Conservation (phyloP, 768 basidiomycete species). For the Russula sp. region DNA sequence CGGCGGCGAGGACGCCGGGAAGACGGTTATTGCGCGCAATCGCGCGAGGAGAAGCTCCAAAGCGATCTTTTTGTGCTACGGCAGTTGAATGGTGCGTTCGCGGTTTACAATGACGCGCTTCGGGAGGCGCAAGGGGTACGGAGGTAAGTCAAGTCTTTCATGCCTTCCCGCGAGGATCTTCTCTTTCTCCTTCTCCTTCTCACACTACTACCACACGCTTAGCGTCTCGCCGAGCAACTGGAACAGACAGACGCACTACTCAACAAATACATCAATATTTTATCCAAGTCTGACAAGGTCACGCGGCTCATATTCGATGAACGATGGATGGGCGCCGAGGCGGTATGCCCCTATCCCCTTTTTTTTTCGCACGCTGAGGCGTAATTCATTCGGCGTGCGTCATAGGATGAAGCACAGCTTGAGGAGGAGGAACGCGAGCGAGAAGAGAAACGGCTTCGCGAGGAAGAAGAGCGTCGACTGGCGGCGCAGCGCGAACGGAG, state of each 20-base stretch:
- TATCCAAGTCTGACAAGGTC: slow-evolving; percentile 67
- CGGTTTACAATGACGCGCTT: slow-evolving; percentile 65
- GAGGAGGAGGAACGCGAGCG: slow-evolving; percentile 44
- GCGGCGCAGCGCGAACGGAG: slow-evolving; percentile 45
- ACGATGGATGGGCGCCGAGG: slow-evolving; percentile 70
- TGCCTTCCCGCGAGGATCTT: neutral
- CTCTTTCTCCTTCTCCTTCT: neutral
- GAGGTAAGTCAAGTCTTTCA: slow-evolving; percentile 47
- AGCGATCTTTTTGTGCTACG: slow-evolving; percentile 69
- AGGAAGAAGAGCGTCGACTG: slow-evolving; percentile 38
- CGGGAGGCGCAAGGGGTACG: slow-evolving; percentile 63
- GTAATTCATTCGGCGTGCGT: too few species aligned
- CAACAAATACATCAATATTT: slow-evolving; percentile 68
- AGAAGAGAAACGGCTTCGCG: slow-evolving; percentile 41
- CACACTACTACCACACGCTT: neutral
- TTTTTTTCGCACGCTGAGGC: too few species aligned
- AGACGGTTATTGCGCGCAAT: slow-evolving; percentile 35
- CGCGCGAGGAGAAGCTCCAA: slow-evolving; percentile 70
- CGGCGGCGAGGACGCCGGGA: slow-evolving; percentile 29
- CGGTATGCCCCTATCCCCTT: slow-evolving; percentile 41
- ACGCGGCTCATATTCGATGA: slow-evolving; percentile 72
- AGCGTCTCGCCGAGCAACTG: slow-evolving; percentile 64
- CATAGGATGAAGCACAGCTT: slow-evolving; percentile 58
- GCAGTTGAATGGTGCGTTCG: slow-evolving; percentile 70
- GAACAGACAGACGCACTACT: slow-evolving; percentile 69